phyloP scores from a whole-genome alignment of 2,329 filamentous ascomycete species.

The Neoarthrinium moseri region DNA sequence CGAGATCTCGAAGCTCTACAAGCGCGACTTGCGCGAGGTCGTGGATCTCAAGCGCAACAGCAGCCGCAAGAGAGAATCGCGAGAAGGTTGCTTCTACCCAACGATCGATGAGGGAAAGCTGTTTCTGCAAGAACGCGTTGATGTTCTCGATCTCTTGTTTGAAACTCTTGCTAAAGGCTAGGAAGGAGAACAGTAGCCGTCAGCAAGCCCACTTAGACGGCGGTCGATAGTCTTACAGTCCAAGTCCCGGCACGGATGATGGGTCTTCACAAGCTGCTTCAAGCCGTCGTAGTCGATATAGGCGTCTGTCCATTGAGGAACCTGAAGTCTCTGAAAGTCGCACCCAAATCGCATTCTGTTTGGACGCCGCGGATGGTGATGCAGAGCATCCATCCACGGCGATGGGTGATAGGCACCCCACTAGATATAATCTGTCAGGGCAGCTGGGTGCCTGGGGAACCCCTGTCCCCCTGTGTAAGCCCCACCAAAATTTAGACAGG shows the following conservation, averaged over 20 bases:
- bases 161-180: constrained; percentile 7
- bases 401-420: no score
- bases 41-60: background rate
- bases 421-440: no score
- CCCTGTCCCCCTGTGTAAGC: no score
- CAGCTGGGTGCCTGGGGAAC: no score
- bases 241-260: background rate
- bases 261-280: constrained; percentile 10
- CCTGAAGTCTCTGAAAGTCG: constrained; percentile 8
- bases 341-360: constrained; percentile 13
- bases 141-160: background rate
- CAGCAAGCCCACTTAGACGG: constrained; percentile 1
- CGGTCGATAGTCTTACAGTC: background rate
- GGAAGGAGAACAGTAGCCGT: background rate
- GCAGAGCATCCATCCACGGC: no score
- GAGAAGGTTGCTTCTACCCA: constrained; percentile 4
- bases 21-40: background rate
- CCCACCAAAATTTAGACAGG: no score
- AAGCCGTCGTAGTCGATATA: constrained; percentile 11
- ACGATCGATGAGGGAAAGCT: constrained; percentile 3
- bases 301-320: constrained; percentile 10
- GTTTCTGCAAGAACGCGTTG: constrained; percentile 4
- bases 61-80: constrained; percentile 4
- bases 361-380: background rate
- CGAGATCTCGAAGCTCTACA: constrained; percentile 10